Base-by-base conservation (phyloP, 352 stramenopile species). In the Pythium rhizo-oryzae region DNA sequence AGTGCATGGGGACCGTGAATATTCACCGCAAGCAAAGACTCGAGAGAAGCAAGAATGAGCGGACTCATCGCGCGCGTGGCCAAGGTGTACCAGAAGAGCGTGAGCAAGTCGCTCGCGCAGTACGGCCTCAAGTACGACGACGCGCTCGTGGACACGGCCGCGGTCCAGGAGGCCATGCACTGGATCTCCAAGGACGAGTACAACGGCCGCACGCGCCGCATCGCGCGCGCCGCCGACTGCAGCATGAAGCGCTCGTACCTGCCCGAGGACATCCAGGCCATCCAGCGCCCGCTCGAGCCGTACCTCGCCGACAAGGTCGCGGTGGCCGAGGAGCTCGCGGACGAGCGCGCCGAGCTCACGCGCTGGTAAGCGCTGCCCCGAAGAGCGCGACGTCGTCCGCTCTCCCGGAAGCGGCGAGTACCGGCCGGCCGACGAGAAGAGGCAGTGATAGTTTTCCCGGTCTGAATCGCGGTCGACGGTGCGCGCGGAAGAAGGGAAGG, bases 61-160 rank as follows among this genome's bases (percentile, higher is more conserved):
- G 49, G 64, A 63, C 43, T 77, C 19, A 50, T 77, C 25, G 77
- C 81, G 49, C 85, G 84, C 65, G 82, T 84, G 60, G 85, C 85
- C 24, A 66, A 77, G 64, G 65, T 93, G 62, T 96, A 96, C 84
- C 81, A 94, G 80, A 91, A 92, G 81, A 88, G 80, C 65, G 75
- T 96, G 51, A 70, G 81, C 84, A 92, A 93, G 80, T 81, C 81
- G 25, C 78, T 96, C 41, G 74, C 72, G 57, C 73, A 87, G 83
- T 93, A 94, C 76, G 88, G 88, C 59, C 69, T 96, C 74, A 93
- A 93, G 82, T 96, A 96, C 72, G 88, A 96, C 65, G 89, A 96
- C 63, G 78, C 75, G 21, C 80, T 96, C 59, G 89, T 96, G 53
- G 89, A 96, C 67, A 90, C 87, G 64, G 74, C 80, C 41, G 84